Evolutionary conservation across 257 asterid species (phyloP), one percentile per base, ranked within the genome.

Genomic region (Solanum pennellii): DNA sequence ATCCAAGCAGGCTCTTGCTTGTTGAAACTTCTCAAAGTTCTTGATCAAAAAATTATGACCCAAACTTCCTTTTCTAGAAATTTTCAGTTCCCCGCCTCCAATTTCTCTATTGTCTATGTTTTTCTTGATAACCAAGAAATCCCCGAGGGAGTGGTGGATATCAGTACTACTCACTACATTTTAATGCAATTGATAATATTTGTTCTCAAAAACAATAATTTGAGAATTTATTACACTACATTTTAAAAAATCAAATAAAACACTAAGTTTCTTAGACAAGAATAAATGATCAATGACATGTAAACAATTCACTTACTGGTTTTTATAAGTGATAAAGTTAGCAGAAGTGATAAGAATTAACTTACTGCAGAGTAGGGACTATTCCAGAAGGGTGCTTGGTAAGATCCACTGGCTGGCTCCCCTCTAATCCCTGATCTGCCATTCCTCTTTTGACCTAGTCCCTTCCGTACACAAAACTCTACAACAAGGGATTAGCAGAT

Each of bases 311-410:
- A 20, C 23, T 47, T 29, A 80, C 27, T 29, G 68, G 85, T 39
- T 10, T 76, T 5, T 47, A 80, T 18, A 47, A 42, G 27, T 47
- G 29, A 80, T 10, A 29, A 80, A 29, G 42, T 9, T 49, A 16
- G 69, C 18, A 29, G 12, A 80, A 27, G 85, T 80, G 27, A 47
- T 9, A 18, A 91, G 49, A 75, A 35, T 71, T 76, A 69, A 79
- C 94, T 86, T 91, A 95, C 98, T 95, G 98, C 60, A 95, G 98
- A 29, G 92, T 95, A 68, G 98, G 98, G 25, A 95, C 97, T 69
- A 95, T 95, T 73, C 98, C 97, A 82, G 98, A 95, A 45, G 98
- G 98, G 87, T 95, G 98, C 91, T 91, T 94, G 33, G 97, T 86
- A 59, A 89, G 88, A 92, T 95, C 98, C 79, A 95, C 98, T 20